Conservation (phyloP, 2,329 filamentous ascomycete species). For the Cladosporium sp. region DNA sequence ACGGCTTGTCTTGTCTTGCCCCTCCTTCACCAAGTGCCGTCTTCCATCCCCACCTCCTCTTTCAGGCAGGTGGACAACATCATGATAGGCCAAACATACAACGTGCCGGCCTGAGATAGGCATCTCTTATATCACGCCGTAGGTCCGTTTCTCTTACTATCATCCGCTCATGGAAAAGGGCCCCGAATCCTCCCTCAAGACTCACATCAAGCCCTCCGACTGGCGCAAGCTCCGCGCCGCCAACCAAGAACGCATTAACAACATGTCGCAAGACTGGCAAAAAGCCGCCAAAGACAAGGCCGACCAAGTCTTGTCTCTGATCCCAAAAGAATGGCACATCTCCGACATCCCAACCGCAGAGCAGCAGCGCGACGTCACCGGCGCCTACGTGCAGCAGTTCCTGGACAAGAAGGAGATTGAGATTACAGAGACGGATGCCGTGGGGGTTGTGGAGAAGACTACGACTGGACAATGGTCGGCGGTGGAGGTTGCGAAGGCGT, state of each 20-base stretch:
- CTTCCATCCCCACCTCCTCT: not conserved
- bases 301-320: conserved; percentile 49
- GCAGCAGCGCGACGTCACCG: conserved; percentile 55
- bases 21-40: not conserved
- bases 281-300: conserved; percentile 50
- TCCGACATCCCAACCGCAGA: conserved; percentile 43
- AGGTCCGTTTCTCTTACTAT: not conserved
- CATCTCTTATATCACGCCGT: not conserved
- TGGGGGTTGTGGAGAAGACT: conserved; percentile 53
- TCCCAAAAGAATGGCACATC: conserved; percentile 56
- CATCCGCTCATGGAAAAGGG: not conserved
- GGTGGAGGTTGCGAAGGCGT: conserved; percentile 52
- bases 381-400: conserved; percentile 53
- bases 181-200: conserved; percentile 1
- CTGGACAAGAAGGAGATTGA: conserved; percentile 51
- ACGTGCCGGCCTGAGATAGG: not conserved
- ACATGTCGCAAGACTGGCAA: conserved; percentile 43
- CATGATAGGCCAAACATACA: not conserved
- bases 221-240: conserved; percentile 7
- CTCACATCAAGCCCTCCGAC: conserved; percentile 10
- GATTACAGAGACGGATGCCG: conserved; percentile 59
- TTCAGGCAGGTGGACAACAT: not conserved
- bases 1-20: not conserved
- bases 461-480: conserved; percentile 53
- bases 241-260: conserved; percentile 18